These are phyloP conservation scores for Aspergillus aculeatinus DNA, from an alignment of 2,329 filamentous ascomycete genomes.

Conservation along the genomic window DNA sequence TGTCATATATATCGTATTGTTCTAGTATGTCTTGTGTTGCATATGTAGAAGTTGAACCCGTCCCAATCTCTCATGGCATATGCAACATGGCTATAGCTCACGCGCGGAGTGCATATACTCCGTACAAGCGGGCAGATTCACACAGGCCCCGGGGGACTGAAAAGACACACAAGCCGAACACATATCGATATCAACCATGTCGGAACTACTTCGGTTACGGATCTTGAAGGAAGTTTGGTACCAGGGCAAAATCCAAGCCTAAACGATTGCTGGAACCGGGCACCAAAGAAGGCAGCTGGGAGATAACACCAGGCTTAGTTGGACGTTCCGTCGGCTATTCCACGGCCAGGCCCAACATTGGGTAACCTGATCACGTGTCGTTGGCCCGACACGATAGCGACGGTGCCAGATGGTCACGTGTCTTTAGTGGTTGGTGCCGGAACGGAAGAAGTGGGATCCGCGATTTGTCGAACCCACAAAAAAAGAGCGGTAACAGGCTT, in stretches of 20 bases:
- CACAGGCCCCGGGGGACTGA: background rate
- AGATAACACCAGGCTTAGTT: no score
- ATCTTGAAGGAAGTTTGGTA: background rate
- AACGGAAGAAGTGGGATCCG: conserved; percentile 16
- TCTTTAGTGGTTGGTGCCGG: conserved; percentile 11
- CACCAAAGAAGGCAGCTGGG: background rate
- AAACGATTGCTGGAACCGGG: background rate
- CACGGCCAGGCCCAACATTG: background rate
- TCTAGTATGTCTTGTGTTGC: no score
- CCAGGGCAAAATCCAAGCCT: background rate
- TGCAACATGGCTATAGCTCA: no score
- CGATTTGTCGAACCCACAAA: conserved; percentile 21
- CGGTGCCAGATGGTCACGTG: background rate
- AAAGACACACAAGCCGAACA: background rate
- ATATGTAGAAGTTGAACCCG: no score
- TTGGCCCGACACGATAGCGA: background rate
- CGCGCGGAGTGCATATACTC: no score
- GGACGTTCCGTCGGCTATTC: background rate
- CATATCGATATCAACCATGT: background rate
- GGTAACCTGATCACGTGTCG: background rate
- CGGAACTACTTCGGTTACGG: background rate
- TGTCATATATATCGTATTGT: no score
- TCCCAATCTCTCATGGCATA: no score
- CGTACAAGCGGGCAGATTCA: background rate
- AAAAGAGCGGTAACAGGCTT: conserved; percentile 16